Percentiles rank a stretch among this genome's conserved stretches.
These are phyloP conservation scores for Dryas alaskensis DNA, from an alignment of 306 rosid genomes.

Conservation along the genomic window DNA sequence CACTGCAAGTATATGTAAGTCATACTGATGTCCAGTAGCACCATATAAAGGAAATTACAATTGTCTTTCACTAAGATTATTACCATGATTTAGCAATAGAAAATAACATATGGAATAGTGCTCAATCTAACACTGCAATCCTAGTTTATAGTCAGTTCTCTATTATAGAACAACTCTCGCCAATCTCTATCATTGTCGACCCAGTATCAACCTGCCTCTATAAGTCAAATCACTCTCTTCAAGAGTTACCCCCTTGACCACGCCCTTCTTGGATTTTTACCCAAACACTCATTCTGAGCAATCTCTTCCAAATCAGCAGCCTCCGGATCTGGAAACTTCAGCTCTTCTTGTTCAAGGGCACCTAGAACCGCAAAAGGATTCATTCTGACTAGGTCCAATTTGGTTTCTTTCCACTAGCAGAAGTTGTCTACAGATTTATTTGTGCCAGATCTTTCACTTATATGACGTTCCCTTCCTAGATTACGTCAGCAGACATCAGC, in stretches of 20 bases:
- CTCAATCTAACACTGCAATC: not conserved
- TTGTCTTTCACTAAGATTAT: not conserved
- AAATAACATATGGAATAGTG: not conserved
- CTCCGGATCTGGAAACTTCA: not conserved
- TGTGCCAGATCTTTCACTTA: not conserved
- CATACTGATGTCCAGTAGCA: not conserved
- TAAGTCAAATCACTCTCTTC: not conserved
- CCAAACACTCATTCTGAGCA: not conserved
- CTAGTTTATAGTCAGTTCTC: not conserved
- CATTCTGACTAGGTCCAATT: not conserved
- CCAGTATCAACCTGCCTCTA: not conserved
- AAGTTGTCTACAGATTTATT: not conserved
- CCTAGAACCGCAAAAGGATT: not conserved
- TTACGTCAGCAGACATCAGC: not conserved
- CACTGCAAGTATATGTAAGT: conserved; percentile 41
- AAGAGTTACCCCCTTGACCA: not conserved
- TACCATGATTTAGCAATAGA: not conserved
- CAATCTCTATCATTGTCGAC: not conserved
- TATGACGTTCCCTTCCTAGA: not conserved
- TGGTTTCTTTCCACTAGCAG: not conserved
- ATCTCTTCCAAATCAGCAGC: not conserved
- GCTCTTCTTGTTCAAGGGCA: not conserved
- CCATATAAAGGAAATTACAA: not conserved
- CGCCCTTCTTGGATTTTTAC: not conserved
- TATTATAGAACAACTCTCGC: not conserved